Base-by-base conservation (phyloP, 495 filamentous ascomycete genomes). In the Penicillium antarcticum region DNA sequence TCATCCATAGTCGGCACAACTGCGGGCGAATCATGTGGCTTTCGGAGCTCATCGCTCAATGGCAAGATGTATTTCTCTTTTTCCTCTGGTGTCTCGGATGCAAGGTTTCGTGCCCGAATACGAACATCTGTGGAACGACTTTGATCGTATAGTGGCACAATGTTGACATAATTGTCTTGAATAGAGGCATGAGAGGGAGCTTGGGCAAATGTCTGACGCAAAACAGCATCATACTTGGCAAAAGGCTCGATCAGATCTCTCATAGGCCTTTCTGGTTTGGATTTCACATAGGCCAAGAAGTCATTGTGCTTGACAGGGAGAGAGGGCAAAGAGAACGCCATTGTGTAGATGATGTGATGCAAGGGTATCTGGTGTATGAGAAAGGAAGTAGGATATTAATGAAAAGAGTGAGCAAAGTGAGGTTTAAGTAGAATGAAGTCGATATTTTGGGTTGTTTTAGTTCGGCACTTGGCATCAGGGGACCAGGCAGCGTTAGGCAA, bases 141-240 rank as follows among this genome's bases (percentile, higher is more conserved):
- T 2, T 77, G 72, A 47, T 74, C 77, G 61, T 87, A 92, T 17
- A 95, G 60, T 7, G 89, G 87, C 7, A 90, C 69, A 24, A 87
- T 64, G 60, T 91, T 95, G 66, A 86, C 68, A 45, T 77, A 60
- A 18, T 78, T 77, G 55, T 88, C 79, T 34, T 80, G 66, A 17
- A 88, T 67, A 34, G 75, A 63, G 10, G 78, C 67, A 56, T 88
- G 77, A 17, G 72, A 62, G 2, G 83, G 82, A 10, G 87, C 71
- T 65, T 91, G 88, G 33, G 89, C 88, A 60, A 83, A 92, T 21
- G 83, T 63, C 59, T 85, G 82, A 19, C 89, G 84, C 5, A 89
- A 65, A 41, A 79, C 75, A 17, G 80, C 75, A 53, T 92, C 89
- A 47, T 80, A 89, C 9, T 77, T 64, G 52, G 84, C 83, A 67